Evolutionary conservation across 441 rosid genomes (phyloP).

Genomic region (Flueggea neowawraea): DNA sequence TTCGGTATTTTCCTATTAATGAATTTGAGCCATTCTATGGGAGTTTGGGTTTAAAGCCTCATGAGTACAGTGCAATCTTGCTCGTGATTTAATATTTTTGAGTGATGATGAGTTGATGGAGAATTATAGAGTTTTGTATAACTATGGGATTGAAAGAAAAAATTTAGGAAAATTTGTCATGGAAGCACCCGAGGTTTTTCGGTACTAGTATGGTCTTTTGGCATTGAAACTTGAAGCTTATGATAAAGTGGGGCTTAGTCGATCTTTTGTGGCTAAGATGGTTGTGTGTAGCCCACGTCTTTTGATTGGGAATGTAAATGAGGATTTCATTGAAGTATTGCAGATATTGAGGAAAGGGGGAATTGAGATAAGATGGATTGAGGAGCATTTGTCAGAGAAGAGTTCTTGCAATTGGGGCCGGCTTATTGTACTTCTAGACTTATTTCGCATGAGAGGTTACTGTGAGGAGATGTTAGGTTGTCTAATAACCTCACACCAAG

Average conservation of each 20-base stretch:
- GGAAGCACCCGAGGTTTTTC: too few species aligned
- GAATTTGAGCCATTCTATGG: too few species aligned
- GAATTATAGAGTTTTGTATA: too few species aligned
- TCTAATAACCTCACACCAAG: slow-evolving; percentile 44
- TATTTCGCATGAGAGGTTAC: slow-evolving; percentile 32
- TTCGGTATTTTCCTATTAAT: too few species aligned
- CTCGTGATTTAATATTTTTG: too few species aligned
- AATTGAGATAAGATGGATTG: slow-evolving; percentile 40
- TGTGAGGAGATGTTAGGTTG: slow-evolving; percentile 29
- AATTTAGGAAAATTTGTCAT: too few species aligned
- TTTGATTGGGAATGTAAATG: slow-evolving; percentile 44
- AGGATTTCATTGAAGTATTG: slow-evolving; percentile 40
- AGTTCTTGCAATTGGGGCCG: slow-evolving; percentile 38
- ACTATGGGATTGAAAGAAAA: too few species aligned
- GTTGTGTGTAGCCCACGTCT: slow-evolving; percentile 51
- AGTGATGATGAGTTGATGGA: too few species aligned
- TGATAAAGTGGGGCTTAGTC: slow-evolving; percentile 41
- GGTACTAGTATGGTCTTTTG: too few species aligned
- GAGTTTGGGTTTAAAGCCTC: too few species aligned
- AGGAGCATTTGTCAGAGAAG: slow-evolving; percentile 37
- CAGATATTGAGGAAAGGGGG: slow-evolving; percentile 44
- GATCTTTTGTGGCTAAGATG: slow-evolving; percentile 39
- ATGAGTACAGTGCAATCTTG: too few species aligned
- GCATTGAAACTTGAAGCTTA: too few species aligned
- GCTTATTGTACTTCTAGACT: slow-evolving; percentile 40